These are phyloP conservation scores for Neurospora sp. DNA, from an alignment of 495 filamentous ascomycete genomes.

Conservation along the genomic window DNA sequence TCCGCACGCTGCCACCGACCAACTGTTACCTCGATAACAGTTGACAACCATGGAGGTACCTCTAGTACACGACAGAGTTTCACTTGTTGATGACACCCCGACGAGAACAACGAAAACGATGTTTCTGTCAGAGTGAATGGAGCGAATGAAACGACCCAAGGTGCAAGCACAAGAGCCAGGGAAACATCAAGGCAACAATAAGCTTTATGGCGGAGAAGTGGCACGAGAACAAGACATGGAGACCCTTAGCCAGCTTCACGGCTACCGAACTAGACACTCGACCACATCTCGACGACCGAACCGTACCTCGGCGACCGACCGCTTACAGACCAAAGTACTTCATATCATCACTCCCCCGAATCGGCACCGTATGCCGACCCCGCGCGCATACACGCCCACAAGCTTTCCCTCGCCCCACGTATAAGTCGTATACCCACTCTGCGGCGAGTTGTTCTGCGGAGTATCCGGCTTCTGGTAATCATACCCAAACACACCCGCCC, in stretches of 20 bases:
- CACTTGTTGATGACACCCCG: neutral
- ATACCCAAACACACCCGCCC: constrained; percentile 36
- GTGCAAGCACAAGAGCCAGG: no score
- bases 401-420: constrained; percentile 10
- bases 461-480: constrained; percentile 8
- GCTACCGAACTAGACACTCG: neutral
- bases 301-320: neutral
- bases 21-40: neutral
- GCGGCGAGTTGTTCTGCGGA: constrained; percentile 8
- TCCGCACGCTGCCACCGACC: neutral
- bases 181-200: no score
- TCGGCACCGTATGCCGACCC: constrained; percentile 16
- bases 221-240: no score
- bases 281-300: neutral
- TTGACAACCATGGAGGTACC: neutral
- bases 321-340: constrained; percentile 13
- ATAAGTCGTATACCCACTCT: constrained; percentile 11
- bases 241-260: no score
- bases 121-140: neutral
- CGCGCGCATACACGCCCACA: constrained; percentile 11
- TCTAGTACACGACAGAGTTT: neutral
- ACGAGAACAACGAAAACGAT: neutral
- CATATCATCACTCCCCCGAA: constrained; percentile 14
- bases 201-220: no score
- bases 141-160: no score